phyloP scores from a whole-genome alignment of 129 eudicot genomes.

The Flaveria sonorensis region DNA sequence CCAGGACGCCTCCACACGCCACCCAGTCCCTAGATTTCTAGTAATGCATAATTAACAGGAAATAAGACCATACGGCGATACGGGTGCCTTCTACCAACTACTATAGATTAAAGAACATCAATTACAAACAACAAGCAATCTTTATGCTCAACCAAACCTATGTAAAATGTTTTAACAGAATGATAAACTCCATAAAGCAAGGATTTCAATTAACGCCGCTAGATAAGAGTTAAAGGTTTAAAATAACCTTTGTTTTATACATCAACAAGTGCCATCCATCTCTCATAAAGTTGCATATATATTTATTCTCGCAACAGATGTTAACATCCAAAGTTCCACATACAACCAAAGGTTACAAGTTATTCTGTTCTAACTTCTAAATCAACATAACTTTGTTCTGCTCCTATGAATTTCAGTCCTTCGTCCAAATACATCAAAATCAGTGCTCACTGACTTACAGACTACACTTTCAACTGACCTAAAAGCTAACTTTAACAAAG shows the following conservation, averaged over 20 bases:
- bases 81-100: too few relatives aligned
- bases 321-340: constrained; percentile 3
- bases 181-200: neutral
- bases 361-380: neutral
- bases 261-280: neutral
- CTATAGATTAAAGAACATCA: too few relatives aligned
- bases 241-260: neutral
- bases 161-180: neutral
- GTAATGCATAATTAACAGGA: too few relatives aligned
- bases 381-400: neutral
- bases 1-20: too few relatives aligned
- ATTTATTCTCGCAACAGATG: neutral
- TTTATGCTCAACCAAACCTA: neutral
- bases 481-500: neutral
- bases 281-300: neutral
- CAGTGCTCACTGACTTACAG: too few relatives aligned
- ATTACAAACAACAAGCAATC: neutral
- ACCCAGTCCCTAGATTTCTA: too few relatives aligned
- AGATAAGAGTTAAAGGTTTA: neutral
- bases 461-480: neutral
- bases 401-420: neutral
- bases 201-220: neutral
- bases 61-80: too few relatives aligned
- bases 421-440: neutral
- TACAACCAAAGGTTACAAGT: neutral